A percentile compares a stretch with the other conserved stretches of the same genome.
These are phyloP conservation scores for Rheum nobile DNA, from an alignment of 148 eudicot genomes.

Conservation along the genomic window DNA sequence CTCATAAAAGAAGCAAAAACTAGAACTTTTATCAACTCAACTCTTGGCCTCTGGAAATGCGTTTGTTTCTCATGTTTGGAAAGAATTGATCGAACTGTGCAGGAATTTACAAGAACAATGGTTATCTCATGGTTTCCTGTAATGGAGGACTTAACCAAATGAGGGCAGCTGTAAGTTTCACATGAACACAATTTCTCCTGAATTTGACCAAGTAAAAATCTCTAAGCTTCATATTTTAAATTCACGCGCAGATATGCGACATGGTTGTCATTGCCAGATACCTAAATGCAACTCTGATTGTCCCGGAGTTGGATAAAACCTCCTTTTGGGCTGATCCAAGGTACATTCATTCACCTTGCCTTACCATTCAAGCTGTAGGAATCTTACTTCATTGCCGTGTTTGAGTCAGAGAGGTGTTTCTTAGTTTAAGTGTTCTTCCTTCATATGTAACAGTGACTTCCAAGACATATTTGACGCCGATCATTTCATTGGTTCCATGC, in stretches of 20 bases:
- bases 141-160: conserved; percentile 79
- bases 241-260: conserved; percentile 51
- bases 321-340: conserved; percentile 71
- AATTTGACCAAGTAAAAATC: too few species aligned
- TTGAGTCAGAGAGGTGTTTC: not conserved
- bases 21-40: too few species aligned
- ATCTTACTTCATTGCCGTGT: not conserved
- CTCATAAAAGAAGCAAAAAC: too few species aligned
- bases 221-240: not conserved
- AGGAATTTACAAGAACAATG: conserved; percentile 58
- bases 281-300: conserved; percentile 54
- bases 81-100: not conserved
- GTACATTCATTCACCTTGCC: conserved; percentile 11
- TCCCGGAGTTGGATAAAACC: conserved; percentile 61
- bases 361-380: not conserved
- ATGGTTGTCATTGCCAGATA: conserved; percentile 66
- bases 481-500: conserved; percentile 53
- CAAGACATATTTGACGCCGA: conserved; percentile 61
- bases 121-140: too few species aligned
- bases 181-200: not conserved
- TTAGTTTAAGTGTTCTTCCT: not conserved
- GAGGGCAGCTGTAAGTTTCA: conserved; percentile 50
- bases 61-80: too few species aligned
- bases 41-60: not conserved
- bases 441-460: conserved; percentile 40